These are phyloP conservation scores for Kwoniella dejecticola DNA, from an alignment of 768 basidiomycete species.

Conservation along the genomic window DNA sequence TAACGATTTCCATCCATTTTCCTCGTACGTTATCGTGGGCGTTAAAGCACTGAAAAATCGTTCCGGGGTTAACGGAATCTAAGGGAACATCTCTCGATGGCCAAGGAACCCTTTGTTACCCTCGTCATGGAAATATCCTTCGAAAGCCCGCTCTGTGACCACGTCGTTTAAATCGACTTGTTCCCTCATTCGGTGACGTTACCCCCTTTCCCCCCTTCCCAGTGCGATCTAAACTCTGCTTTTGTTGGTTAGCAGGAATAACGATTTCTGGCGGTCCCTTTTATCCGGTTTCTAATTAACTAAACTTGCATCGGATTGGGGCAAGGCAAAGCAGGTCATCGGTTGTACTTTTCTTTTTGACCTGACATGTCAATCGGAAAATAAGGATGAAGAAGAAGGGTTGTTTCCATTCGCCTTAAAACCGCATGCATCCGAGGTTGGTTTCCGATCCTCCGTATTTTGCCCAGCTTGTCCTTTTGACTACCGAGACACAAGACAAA, in stretches of 20 bases:
- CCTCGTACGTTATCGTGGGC: no score
- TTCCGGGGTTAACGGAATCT: slow-evolving; percentile 10
- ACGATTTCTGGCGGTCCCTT: neutral
- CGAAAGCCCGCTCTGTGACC: neutral
- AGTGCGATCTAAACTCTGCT: neutral
- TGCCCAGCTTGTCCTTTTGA: neutral
- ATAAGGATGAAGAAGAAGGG: neutral
- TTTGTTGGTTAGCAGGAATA: neutral
- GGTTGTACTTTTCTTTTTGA: neutral
- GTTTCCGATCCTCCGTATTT: neutral
- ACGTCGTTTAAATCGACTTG: neutral
- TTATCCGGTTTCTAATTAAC: neutral
- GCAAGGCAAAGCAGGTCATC: neutral
- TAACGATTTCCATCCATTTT: no score
- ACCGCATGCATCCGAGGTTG: neutral
- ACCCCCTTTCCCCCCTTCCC: neutral
- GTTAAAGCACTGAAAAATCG: neutral
- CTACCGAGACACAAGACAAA: neutral
- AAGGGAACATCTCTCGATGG: neutral
- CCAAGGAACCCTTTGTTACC: neutral
- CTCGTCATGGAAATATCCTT: neutral
- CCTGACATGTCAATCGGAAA: neutral
- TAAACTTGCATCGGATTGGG: neutral
- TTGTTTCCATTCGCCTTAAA: slow-evolving; percentile 1
- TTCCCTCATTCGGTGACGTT: neutral